A percentile compares a stretch with the other conserved stretches of the same genome.
Evolutionary conservation across 371 early-diverging fungal genomes (phyloP).

Genomic region (Mucor indicus): DNA sequence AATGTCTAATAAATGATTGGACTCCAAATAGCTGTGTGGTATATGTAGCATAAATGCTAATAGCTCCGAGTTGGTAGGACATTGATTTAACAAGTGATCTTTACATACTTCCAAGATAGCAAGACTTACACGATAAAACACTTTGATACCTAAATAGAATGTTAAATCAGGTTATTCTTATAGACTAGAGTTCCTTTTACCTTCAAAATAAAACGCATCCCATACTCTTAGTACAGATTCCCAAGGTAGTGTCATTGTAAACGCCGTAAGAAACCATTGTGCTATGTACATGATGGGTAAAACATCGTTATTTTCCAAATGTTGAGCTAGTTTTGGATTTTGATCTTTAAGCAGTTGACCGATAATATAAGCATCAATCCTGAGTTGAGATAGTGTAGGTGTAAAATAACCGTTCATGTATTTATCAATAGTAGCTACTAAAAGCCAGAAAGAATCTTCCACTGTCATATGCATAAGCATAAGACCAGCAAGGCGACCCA

Average conservation of each 20-base stretch:
- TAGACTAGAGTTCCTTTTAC: slow-evolving; percentile 19
- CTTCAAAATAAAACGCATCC: slow-evolving; percentile 90
- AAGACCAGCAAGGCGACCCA: slow-evolving; percentile 91
- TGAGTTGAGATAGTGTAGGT: slow-evolving; percentile 70
- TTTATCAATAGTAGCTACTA: slow-evolving; percentile 75
- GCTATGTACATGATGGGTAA: slow-evolving; percentile 87
- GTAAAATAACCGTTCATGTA: slow-evolving; percentile 80
- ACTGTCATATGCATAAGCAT: slow-evolving; percentile 86
- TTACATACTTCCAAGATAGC: slow-evolving; percentile 72
- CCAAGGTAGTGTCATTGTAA: slow-evolving; percentile 91
- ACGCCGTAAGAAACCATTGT: slow-evolving; percentile 93
- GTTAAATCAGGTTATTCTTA: neutral
- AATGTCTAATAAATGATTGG: slow-evolving; percentile 66
- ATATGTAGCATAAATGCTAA: slow-evolving; percentile 79
- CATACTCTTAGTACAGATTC: slow-evolving; percentile 85
- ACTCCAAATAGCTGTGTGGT: slow-evolving; percentile 69
- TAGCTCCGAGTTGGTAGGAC: slow-evolving; percentile 76
- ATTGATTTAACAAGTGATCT: slow-evolving; percentile 65
- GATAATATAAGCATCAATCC: slow-evolving; percentile 84
- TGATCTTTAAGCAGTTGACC: slow-evolving; percentile 73
- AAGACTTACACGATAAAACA: slow-evolving; percentile 80
- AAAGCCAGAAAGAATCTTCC: slow-evolving; percentile 86
- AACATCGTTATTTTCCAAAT: slow-evolving; percentile 76
- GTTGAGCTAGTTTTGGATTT: slow-evolving; percentile 68
- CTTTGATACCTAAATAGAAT: slow-evolving; percentile 61